These are phyloP conservation scores for Gillenia trifoliata DNA, from an alignment of 306 rosid species.

Conservation along the genomic window DNA sequence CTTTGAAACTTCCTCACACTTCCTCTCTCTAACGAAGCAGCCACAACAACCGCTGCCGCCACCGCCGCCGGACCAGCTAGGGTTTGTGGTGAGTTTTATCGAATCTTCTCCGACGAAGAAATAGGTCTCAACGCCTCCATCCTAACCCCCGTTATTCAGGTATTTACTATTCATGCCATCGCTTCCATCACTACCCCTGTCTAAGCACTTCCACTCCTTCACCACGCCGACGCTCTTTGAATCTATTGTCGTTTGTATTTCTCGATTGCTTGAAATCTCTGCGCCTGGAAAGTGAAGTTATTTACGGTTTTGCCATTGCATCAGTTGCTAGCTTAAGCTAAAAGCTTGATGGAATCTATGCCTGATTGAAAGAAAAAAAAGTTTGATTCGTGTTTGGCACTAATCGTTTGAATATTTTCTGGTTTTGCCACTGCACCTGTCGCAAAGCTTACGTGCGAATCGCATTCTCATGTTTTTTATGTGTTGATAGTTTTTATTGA, in stretches of 20 bases:
- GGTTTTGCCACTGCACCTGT: neutral
- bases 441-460: neutral
- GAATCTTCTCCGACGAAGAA: neutral
- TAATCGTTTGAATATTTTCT: neutral
- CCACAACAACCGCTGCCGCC: neutral
- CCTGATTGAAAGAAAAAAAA: neutral
- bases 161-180: slow-evolving; percentile 1
- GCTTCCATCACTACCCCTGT: neutral
- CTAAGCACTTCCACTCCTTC: neutral
- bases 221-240: neutral
- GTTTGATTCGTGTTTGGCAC: neutral
- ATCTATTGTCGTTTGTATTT: neutral
- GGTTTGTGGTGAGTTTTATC: slow-evolving; percentile 5
- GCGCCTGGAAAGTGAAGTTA: neutral
- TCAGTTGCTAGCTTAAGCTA: neutral
- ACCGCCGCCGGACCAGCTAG: neutral
- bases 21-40: neutral
- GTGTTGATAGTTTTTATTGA: neutral
- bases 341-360: neutral
- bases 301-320: neutral
- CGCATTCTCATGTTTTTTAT: neutral
- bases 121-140: neutral
- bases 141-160: neutral
- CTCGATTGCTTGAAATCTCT: neutral
- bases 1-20: neutral